Conservation (phyloP, 805 yeast species). For the Metschnikowia chrysomelidarum region DNA sequence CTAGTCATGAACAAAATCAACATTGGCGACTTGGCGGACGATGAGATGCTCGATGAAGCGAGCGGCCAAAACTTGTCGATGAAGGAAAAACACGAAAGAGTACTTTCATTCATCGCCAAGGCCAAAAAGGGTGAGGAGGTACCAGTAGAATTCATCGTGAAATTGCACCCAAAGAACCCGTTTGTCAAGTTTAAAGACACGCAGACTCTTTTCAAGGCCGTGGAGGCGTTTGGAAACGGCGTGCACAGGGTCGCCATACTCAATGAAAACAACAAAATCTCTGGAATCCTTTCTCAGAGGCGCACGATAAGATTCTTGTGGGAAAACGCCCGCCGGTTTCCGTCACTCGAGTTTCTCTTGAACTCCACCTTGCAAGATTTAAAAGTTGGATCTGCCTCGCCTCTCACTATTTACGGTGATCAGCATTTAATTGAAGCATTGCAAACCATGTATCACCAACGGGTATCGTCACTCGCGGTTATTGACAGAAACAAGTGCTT, state of each 20-base stretch:
- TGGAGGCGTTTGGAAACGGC: constrained; percentile 89
- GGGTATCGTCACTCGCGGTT: constrained; percentile 90
- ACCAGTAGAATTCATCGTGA: constrained; percentile 85
- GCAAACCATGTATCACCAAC: constrained; percentile 75
- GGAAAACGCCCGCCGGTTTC: constrained; percentile 90
- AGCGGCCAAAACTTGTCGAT: constrained; percentile 24
- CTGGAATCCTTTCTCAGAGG: constrained; percentile 89
- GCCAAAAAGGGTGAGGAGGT: constrained; percentile 89
- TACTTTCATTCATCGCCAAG: constrained; percentile 45
- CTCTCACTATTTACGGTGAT: constrained; percentile 83
- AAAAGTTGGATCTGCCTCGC: constrained; percentile 67
- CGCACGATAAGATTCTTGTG: constrained; percentile 80
- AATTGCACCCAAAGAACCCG: constrained; percentile 83
- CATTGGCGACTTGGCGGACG: constrained; percentile 33
- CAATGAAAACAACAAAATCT: constrained; percentile 43
- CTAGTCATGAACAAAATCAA: constrained; percentile 74
- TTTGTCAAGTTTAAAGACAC: constrained; percentile 71
- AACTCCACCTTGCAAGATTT: constrained; percentile 68
- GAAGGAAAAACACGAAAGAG: constrained; percentile 34
- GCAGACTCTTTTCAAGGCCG: constrained; percentile 69
- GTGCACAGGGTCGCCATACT: constrained; percentile 91
- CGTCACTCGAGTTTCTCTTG: constrained; percentile 72
- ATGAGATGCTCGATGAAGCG: constrained; percentile 25
- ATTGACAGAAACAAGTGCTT: constrained; percentile 74
- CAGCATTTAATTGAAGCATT: constrained; percentile 85